Percentiles rank a stretch among this genome's conserved stretches.
phyloP scores from a whole-genome alignment of 2,329 filamentous ascomycete genomes.

The Zymoseptoria brevis region DNA sequence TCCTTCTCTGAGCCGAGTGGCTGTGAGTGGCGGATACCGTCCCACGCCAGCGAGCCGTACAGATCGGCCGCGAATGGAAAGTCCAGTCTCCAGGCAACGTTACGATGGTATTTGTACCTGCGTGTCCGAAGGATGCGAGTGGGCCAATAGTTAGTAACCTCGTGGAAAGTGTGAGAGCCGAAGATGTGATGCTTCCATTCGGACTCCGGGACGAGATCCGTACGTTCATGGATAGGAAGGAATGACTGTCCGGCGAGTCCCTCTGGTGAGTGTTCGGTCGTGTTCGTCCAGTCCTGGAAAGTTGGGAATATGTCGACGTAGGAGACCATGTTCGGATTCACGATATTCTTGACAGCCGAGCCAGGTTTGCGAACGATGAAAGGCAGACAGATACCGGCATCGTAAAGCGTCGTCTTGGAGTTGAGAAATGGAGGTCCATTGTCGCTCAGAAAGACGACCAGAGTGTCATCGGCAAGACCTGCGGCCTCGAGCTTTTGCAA shows the following conservation, averaged over 20 bases:
- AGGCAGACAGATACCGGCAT: constrained; percentile 40
- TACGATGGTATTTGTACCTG: constrained; percentile 45
- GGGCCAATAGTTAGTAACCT: constrained; percentile 45
- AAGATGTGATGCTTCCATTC: constrained; percentile 35
- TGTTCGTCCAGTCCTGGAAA: constrained; percentile 35
- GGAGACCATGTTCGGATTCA: constrained; percentile 40
- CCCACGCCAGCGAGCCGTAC: constrained; percentile 38
- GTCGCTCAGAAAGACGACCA: constrained; percentile 43
- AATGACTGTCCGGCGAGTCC: constrained; percentile 32
- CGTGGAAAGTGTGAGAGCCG: constrained; percentile 47
- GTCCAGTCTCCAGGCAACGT: constrained; percentile 36
- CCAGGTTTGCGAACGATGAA: constrained; percentile 36
- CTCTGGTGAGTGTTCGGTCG: constrained; percentile 1
- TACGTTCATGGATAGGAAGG: constrained; percentile 29
- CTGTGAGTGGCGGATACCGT: constrained; percentile 37
- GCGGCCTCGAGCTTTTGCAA: constrained; percentile 29
- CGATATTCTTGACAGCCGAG: constrained; percentile 10
- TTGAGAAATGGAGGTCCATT: constrained; percentile 46
- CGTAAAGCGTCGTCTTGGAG: constrained; percentile 45
- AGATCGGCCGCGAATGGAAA: constrained; percentile 23
- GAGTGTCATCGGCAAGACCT: constrained; percentile 32
- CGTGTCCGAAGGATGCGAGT: constrained; percentile 40
- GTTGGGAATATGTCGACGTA: constrained; percentile 43
- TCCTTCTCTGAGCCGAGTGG: constrained; percentile 4
- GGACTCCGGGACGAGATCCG: constrained; percentile 17